Evolutionary conservation across 345 rosid genomes (phyloP).

Genomic region (Passiflora organensis): DNA sequence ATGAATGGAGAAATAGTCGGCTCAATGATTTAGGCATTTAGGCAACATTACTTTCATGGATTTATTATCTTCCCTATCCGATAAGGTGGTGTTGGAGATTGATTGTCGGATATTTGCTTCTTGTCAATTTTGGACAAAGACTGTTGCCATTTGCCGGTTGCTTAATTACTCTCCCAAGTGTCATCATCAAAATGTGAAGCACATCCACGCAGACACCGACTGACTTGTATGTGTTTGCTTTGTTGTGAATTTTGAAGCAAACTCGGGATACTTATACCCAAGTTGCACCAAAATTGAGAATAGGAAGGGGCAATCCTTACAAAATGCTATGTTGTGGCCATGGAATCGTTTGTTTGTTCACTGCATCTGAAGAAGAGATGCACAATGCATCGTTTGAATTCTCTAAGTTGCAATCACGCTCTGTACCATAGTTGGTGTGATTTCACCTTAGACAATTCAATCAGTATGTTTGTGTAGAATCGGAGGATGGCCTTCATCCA

Average conservation of each 20-base stretch:
- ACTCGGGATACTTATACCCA: no score
- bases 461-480: constrained; percentile 18
- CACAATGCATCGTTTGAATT: no score
- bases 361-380: no score
- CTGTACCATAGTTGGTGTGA: neutral
- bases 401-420: neutral
- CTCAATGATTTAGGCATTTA: constrained; percentile 24
- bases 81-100: constrained; percentile 29
- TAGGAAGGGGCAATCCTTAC: no score
- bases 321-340: no score
- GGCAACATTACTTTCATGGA: constrained; percentile 11
- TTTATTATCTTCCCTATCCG: constrained; percentile 17
- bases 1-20: constrained; percentile 1
- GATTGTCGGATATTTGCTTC: constrained; percentile 9
- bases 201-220: constrained; percentile 18
- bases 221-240: no score
- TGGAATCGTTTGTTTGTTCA: no score
- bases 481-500: constrained; percentile 14
- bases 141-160: constrained; percentile 23
- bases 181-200: constrained; percentile 21
- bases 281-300: no score
- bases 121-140: constrained; percentile 16
- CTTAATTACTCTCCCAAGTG: constrained; percentile 10
- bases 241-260: no score
- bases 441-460: neutral